phyloP scores from a whole-genome alignment of 2,329 filamentous ascomycete species.

The Aureobasidium sp. region DNA sequence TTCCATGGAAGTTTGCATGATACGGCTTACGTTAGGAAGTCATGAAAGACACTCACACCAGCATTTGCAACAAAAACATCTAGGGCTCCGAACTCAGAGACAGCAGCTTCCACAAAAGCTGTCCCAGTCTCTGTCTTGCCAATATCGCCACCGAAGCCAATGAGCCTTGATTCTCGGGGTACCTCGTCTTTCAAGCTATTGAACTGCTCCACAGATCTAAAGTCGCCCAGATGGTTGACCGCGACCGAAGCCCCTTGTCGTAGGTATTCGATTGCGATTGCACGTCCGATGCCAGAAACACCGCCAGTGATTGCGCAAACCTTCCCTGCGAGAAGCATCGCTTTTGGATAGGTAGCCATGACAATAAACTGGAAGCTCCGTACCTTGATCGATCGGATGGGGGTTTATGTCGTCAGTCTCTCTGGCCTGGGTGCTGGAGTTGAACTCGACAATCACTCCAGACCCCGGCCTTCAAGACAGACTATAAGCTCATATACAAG shows the following conservation, averaged over 20 bases:
- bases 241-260: slow-evolving; percentile 81
- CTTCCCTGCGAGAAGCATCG: slow-evolving; percentile 33
- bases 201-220: slow-evolving; percentile 54
- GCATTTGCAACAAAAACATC: slow-evolving; percentile 89
- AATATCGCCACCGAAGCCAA: slow-evolving; percentile 81
- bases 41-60: slow-evolving; percentile 87
- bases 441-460: too few relatives aligned
- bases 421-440: too few relatives aligned
- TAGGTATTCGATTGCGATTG: slow-evolving; percentile 83
- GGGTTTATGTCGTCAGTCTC: too few relatives aligned
- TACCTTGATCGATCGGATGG: too few relatives aligned
- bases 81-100: slow-evolving; percentile 62
- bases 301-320: slow-evolving; percentile 36
- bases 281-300: slow-evolving; percentile 71
- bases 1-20: too few relatives aligned
- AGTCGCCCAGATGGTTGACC: slow-evolving; percentile 78
- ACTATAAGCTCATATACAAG: too few relatives aligned
- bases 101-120: slow-evolving; percentile 71
- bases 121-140: slow-evolving; percentile 76
- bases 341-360: too few relatives aligned
- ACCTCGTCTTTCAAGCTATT: slow-evolving; percentile 53
- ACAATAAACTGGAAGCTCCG: too few relatives aligned
- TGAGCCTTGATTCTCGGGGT: slow-evolving; percentile 47
- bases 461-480: too few relatives aligned
- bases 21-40: slow-evolving; percentile 73